Conservation (phyloP, 352 stramenopile species). For the Phytophthora pseudosyringae region DNA sequence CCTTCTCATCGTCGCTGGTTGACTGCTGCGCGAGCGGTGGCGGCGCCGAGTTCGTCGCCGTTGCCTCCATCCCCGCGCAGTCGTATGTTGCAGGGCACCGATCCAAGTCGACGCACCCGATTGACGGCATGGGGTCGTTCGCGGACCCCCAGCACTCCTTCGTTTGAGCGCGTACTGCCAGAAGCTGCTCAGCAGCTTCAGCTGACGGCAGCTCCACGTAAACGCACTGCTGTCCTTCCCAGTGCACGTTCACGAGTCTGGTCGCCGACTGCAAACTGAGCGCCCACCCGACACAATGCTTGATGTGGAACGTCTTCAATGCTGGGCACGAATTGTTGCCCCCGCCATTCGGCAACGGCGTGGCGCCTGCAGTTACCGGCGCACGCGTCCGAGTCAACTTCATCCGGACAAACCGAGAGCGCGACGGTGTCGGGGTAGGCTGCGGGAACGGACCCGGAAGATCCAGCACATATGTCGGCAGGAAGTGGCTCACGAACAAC, state of each 20-base stretch:
- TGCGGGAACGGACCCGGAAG: constrained; percentile 56
- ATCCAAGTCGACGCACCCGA: constrained; percentile 67
- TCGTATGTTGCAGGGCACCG: constrained; percentile 38
- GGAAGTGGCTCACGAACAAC: constrained; percentile 68
- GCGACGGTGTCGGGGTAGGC: constrained; percentile 50
- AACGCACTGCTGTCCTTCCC: constrained; percentile 56
- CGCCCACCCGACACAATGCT: constrained; percentile 66
- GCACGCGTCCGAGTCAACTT: constrained; percentile 58
- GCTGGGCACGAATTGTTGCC: constrained; percentile 30
- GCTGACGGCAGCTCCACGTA: constrained; percentile 56
- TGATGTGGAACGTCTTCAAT: constrained; percentile 78
- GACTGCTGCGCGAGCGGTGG: constrained; percentile 22
- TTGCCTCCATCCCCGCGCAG: constrained; percentile 35
- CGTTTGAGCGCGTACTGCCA: constrained; percentile 42
- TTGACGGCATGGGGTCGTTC: constrained; percentile 66
- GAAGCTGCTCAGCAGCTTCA: constrained; percentile 44
- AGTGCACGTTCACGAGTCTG: constrained; percentile 53
- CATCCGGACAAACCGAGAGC: constrained; percentile 60
- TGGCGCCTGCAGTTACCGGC: constrained; percentile 15
- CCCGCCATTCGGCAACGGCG: constrained; percentile 17
- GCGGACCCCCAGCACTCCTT: constrained; percentile 41
- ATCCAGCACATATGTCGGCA: constrained; percentile 54
- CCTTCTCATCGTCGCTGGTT: constrained; percentile 38
- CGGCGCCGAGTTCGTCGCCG: constrained; percentile 33
- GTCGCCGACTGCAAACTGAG: constrained; percentile 51